Conservation (phyloP, 2,329 filamentous ascomycete genomes). For the Aureobasidium sp. region DNA sequence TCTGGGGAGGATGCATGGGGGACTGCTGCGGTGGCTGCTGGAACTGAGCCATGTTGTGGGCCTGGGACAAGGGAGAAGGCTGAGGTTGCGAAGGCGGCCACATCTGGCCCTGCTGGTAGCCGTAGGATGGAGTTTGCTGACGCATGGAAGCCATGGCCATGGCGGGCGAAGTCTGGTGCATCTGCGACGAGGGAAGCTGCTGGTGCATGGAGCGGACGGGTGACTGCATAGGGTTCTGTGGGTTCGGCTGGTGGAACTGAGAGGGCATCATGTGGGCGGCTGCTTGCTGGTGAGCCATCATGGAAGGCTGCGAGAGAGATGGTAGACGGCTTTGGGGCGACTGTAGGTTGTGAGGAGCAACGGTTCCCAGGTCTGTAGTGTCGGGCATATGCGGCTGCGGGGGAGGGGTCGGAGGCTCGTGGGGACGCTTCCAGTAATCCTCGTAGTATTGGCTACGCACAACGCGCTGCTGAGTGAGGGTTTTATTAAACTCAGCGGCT, state of each 20-base stretch:
- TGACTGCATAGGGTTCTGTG: conserved; percentile 65
- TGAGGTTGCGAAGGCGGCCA: conserved; percentile 41
- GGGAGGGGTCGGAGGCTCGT: conserved; percentile 60
- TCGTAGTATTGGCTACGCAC: conserved; percentile 74
- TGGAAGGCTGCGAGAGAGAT: conserved; percentile 4
- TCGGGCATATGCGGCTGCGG: conserved; percentile 33
- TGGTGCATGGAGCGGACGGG: conserved; percentile 63
- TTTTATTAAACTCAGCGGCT: conserved; percentile 84
- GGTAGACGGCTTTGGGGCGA: conserved; percentile 30
- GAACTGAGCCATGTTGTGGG: conserved; percentile 39
- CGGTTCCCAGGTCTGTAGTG: conserved; percentile 30
- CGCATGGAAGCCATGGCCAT: conserved; percentile 30
- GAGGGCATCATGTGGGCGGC: conserved; percentile 11
- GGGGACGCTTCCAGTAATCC: conserved; percentile 71
- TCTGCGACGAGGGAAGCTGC: conserved; percentile 43
- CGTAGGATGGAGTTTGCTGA: conserved; percentile 36
- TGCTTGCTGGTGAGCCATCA: conserved; percentile 12
- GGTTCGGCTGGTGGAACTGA: conserved; percentile 40
- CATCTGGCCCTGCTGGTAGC: conserved; percentile 39
- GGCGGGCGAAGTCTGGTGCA: conserved; percentile 59
- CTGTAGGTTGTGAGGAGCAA: conserved; percentile 36
- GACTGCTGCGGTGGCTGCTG: conserved; percentile 35
- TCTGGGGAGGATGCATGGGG: conserved; percentile 41
- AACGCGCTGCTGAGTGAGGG: conserved; percentile 68
- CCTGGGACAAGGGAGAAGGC: conserved; percentile 38